A percentile compares a stretch with the other conserved stretches of the same genome.
phyloP scores from a whole-genome alignment of 805 yeast species.

The Nakazawaea siamensis region DNA sequence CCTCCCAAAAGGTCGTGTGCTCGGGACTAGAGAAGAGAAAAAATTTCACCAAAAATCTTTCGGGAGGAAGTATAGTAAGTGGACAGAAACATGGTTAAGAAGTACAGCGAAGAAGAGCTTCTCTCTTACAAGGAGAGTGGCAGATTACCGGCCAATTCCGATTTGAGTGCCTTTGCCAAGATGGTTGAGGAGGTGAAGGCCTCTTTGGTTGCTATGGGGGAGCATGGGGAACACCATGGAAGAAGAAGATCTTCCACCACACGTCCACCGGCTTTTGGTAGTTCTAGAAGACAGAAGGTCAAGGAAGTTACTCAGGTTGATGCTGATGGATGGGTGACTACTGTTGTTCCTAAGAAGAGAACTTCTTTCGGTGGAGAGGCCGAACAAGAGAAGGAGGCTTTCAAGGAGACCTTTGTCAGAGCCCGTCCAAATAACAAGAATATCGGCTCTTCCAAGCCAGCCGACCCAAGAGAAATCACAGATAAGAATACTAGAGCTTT shows the following conservation, averaged over 20 bases:
- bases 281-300: conserved; percentile 43
- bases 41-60: too few species aligned
- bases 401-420: conserved; percentile 41
- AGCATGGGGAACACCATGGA: conserved; percentile 16
- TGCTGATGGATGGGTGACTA: conserved; percentile 76
- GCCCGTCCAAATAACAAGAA: conserved; percentile 69
- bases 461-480: conserved; percentile 65
- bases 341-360: conserved; percentile 29
- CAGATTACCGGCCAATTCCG: conserved; percentile 52
- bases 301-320: conserved; percentile 47
- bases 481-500: conserved; percentile 59
- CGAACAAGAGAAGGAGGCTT: conserved; percentile 37
- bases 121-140: conserved; percentile 48
- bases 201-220: conserved; percentile 17
- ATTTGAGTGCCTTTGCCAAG: conserved; percentile 54
- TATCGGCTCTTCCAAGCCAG: conserved; percentile 66
- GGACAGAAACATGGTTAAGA: conserved; percentile 44
- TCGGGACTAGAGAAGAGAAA: too few species aligned
- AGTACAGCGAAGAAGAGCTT: conserved; percentile 68
- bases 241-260: conserved; percentile 11
- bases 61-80: too few species aligned
- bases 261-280: conserved; percentile 40
- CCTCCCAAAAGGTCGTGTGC: too few species aligned
- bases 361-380: conserved; percentile 43
- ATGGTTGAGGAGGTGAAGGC: conserved; percentile 60